phyloP scores from a whole-genome alignment of 169 alveolate genomes.

The Babesia bigemina region DNA sequence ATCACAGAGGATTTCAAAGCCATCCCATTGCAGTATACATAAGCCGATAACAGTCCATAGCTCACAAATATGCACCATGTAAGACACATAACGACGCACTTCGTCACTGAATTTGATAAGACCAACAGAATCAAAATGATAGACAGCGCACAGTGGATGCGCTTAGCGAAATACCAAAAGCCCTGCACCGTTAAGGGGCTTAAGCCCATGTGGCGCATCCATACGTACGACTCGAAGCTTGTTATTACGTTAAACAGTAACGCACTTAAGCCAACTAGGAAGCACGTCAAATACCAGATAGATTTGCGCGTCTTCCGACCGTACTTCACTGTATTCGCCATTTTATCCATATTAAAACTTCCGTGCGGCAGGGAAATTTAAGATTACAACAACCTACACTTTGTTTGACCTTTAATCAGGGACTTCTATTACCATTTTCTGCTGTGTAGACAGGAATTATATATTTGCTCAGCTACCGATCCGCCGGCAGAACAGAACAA shows the following conservation, averaged over 20 bases:
- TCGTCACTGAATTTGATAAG: not conserved
- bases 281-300: not conserved
- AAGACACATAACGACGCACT: not conserved
- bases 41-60: not conserved
- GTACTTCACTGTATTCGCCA: not conserved
- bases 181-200: constrained; percentile 8
- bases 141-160: not conserved
- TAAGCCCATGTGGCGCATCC: constrained; percentile 3
- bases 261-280: constrained; percentile 3
- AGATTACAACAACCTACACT: too few species aligned
- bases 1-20: not conserved
- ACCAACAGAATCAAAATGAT: not conserved
- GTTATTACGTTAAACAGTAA: not conserved
- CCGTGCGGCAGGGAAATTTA: not conserved
- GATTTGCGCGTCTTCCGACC: not conserved
- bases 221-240: constrained; percentile 16
- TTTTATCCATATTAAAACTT: too few species aligned
- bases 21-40: not conserved
- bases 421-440: too few species aligned
- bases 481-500: too few species aligned
- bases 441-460: too few species aligned
- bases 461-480: too few species aligned
- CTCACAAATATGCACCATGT: not conserved
- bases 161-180: constrained; percentile 12
- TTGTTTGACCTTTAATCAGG: too few species aligned